A percentile compares a stretch with the other conserved stretches of the same genome.
phyloP scores from a whole-genome alignment of 2,329 filamentous ascomycete genomes.

The Apiospora marii region DNA sequence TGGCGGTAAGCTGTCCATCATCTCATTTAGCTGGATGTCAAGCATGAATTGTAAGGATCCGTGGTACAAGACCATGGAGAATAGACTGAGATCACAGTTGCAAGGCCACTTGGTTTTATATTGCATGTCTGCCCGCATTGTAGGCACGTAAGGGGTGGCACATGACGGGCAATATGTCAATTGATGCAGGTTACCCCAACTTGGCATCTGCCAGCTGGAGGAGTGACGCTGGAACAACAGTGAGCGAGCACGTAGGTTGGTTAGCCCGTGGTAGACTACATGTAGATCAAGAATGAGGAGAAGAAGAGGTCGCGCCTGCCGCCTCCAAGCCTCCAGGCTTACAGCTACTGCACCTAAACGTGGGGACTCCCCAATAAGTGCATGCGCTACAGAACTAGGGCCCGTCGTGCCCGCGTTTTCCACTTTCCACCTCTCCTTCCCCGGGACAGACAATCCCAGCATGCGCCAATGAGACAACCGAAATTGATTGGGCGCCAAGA shows the following conservation, averaged over 20 bases:
- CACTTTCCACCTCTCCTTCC: background rate
- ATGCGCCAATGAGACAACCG: background rate
- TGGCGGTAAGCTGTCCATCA: background rate
- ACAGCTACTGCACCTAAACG: background rate
- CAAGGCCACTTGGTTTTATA: too few species aligned
- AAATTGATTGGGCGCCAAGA: background rate
- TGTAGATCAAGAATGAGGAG: too few species aligned
- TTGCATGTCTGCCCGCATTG: too few species aligned
- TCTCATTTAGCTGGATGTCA: background rate
- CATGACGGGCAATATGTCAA: too few species aligned
- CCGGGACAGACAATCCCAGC: constrained; percentile 5
- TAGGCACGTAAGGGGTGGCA: too few species aligned
- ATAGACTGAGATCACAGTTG: too few species aligned
- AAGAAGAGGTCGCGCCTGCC: background rate
- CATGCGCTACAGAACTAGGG: constrained; percentile 8
- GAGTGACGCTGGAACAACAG: too few species aligned
- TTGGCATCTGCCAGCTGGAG: too few species aligned
- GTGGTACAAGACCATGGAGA: too few species aligned
- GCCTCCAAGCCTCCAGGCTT: background rate
- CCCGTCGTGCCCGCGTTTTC: background rate
- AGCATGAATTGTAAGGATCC: background rate
- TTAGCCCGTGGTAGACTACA: too few species aligned
- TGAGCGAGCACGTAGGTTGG: too few species aligned
- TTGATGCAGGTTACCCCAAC: too few species aligned
- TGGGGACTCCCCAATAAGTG: background rate